These are phyloP conservation scores for Suzukiozyma palmioleophila DNA, from an alignment of 1,139 yeast species.

Conservation along the genomic window DNA sequence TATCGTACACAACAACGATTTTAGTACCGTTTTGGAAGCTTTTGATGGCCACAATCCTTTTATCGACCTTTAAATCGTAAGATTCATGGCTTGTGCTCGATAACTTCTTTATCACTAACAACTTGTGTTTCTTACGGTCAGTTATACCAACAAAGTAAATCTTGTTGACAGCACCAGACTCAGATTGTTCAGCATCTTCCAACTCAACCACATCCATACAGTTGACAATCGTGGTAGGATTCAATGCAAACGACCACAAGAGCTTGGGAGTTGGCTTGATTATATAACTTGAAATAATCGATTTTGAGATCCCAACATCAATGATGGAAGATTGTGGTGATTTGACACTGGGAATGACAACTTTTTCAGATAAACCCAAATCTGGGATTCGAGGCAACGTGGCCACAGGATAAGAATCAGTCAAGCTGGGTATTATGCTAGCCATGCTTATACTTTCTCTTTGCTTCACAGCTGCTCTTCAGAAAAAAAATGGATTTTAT, in stretches of 20 bases:
- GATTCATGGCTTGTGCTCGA: constrained; percentile 9
- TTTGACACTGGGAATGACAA: constrained; percentile 26
- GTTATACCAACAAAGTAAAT: constrained; percentile 40
- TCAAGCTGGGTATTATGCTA: constrained; percentile 1
- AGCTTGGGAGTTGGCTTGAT: constrained; percentile 79
- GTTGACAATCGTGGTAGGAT: constrained; percentile 54
- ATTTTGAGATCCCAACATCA: constrained; percentile 72
- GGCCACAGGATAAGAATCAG: constrained; percentile 28
- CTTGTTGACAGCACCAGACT: constrained; percentile 9
- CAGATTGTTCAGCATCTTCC: constrained; percentile 14
- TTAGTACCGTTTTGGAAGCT: constrained; percentile 26
- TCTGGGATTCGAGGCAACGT: constrained; percentile 41
- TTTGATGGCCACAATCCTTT: constrained; percentile 32
- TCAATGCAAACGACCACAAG: constrained; percentile 66
- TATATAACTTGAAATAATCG: constrained; percentile 66
- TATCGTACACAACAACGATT: constrained; percentile 36
- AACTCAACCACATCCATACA: constrained; percentile 33
- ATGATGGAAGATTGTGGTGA: constrained; percentile 24
- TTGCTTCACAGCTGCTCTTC: not conserved
- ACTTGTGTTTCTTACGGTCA: constrained; percentile 41
- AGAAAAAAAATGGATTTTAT: not conserved
- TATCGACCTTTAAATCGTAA: constrained; percentile 13
- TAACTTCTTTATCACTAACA: constrained; percentile 32
- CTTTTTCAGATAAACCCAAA: constrained; percentile 24
- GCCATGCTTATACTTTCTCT: not conserved